These are phyloP conservation scores for Eruca vesicaria DNA, from an alignment of 441 rosid species.

Conservation along the genomic window DNA sequence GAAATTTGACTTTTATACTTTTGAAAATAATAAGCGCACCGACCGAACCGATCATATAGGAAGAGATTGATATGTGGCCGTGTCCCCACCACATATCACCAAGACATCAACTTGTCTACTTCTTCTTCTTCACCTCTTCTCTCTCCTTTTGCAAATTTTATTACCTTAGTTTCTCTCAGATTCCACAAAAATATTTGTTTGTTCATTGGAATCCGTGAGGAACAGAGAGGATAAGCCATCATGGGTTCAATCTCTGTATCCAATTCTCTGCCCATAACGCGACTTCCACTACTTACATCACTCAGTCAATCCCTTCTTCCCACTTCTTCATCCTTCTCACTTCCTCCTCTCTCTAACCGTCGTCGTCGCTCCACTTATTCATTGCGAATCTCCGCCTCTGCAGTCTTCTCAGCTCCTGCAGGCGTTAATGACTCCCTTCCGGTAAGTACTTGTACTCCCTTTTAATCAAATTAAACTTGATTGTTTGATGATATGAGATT, in stretches of 20 bases:
- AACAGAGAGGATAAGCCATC: constrained; percentile 31
- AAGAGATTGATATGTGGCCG: constrained; percentile 12
- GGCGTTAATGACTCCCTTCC: constrained; percentile 53
- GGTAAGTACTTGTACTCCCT: constrained; percentile 32
- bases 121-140: not conserved
- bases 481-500: constrained; percentile 14
- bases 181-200: constrained; percentile 1
- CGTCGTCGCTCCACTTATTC: constrained; percentile 30
- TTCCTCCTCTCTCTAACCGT: constrained; percentile 23
- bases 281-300: constrained; percentile 30
- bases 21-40: constrained; percentile 4
- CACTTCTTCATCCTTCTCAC: constrained; percentile 22
- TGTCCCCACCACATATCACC: constrained; percentile 25
- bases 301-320: constrained; percentile 21
- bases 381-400: constrained; percentile 3
- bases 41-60: constrained; percentile 16
- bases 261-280: constrained; percentile 34
- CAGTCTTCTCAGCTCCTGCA: constrained; percentile 33
- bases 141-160: not conserved
- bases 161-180: not conserved
- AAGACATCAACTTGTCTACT: constrained; percentile 11
- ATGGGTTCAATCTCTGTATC: constrained; percentile 45
- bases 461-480: not conserved
- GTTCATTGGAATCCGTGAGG: constrained; percentile 15
- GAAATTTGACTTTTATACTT: constrained; percentile 19